Conservation (phyloP, 805 yeast genomes). For the Candida ortonii region DNA sequence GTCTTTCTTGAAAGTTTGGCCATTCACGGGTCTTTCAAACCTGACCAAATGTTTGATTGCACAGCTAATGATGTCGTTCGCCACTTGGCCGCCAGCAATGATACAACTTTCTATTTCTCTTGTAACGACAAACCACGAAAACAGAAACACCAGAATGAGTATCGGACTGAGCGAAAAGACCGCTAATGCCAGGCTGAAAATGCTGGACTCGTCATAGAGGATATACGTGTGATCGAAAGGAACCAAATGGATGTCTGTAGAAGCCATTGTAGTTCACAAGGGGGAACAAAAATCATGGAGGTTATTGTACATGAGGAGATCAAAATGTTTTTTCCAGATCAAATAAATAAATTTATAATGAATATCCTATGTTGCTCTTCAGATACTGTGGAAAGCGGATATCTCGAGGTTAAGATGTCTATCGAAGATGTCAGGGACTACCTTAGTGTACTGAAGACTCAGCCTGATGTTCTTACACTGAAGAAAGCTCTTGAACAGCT, state of each 20-base stretch:
- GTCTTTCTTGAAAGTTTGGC: slow-evolving; percentile 38
- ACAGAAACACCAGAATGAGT: slow-evolving; percentile 68
- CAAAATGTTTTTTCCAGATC: too few relatives aligned
- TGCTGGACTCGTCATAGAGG: slow-evolving; percentile 66
- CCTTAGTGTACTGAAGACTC: slow-evolving; percentile 1
- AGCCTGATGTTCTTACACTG: not conserved
- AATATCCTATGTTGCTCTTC: too few relatives aligned
- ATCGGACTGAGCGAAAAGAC: slow-evolving; percentile 80
- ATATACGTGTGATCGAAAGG: slow-evolving; percentile 89
- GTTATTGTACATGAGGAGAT: too few relatives aligned
- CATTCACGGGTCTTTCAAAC: slow-evolving; percentile 66
- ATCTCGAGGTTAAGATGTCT: too few relatives aligned
- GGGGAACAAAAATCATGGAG: too few relatives aligned
- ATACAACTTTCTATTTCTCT: slow-evolving; percentile 84
- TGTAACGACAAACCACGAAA: slow-evolving; percentile 78
- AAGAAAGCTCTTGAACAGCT: not conserved
- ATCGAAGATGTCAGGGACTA: too few relatives aligned
- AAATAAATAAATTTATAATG: too few relatives aligned
- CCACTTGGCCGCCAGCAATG: slow-evolving; percentile 81
- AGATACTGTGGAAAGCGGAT: too few relatives aligned
- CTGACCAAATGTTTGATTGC: slow-evolving; percentile 59
- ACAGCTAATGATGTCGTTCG: slow-evolving; percentile 71
- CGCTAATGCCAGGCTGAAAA: slow-evolving; percentile 59
- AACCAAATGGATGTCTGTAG: slow-evolving; percentile 19
- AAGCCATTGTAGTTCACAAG: too few relatives aligned